Conservation (phyloP, 345 rosid genomes). For the Alliaria petiolata region DNA sequence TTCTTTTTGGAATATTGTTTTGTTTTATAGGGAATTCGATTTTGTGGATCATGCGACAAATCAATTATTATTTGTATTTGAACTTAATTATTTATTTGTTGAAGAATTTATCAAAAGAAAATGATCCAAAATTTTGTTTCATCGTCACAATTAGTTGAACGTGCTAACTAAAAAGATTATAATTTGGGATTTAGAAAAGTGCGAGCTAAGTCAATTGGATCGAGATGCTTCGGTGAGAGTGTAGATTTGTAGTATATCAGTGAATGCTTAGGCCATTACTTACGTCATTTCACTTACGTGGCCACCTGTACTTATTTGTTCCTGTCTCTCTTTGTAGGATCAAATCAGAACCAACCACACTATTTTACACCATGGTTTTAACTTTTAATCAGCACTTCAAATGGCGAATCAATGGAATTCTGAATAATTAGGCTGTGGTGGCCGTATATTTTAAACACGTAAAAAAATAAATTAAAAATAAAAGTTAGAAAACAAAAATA, state of each 20-base stretch:
- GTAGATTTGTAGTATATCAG: neutral
- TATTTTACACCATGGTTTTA: neutral
- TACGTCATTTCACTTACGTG: neutral
- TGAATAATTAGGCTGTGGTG: no score
- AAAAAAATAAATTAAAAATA: no score
- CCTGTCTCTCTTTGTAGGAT: neutral
- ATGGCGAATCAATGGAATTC: no score
- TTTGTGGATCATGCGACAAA: no score
- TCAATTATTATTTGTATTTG: no score
- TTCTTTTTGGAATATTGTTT: no score
- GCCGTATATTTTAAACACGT: no score
- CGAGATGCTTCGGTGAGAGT: neutral
- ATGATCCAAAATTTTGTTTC: neutral
- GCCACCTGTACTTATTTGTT: neutral
- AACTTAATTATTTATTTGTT: neutral
- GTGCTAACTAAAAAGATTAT: neutral
- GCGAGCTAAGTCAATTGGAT: no score
- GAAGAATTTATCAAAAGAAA: neutral
- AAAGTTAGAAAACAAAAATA: no score
- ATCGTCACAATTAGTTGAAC: neutral
- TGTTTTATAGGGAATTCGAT: no score
- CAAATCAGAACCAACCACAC: neutral
- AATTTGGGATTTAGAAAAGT: neutral
- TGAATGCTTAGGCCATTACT: constrained; percentile 7
- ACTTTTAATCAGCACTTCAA: no score